A percentile compares a stretch with the other conserved stretches of the same genome.
These are phyloP conservation scores for Dictyostelium intermedium DNA, from an alignment of 78 protist species.

Conservation along the genomic window DNA sequence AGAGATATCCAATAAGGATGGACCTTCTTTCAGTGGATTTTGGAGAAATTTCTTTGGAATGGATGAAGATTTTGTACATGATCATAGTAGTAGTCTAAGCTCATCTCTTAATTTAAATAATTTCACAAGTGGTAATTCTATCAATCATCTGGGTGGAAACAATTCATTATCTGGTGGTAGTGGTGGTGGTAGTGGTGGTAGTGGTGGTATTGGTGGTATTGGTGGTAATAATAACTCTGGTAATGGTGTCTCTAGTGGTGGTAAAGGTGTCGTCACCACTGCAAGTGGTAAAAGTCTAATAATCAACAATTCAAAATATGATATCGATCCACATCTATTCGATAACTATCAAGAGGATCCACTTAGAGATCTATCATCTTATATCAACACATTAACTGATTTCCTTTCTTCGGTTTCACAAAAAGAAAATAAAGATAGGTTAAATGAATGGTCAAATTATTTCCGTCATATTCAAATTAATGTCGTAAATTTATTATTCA, in stretches of 20 bases:
- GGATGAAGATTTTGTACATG: background rate
- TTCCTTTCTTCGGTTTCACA: conserved; percentile 18
- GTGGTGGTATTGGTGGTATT: background rate
- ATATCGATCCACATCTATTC: background rate
- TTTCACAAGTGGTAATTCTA: background rate
- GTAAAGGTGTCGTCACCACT: background rate
- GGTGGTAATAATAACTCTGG: background rate
- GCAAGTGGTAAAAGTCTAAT: background rate
- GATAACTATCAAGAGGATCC: conserved; percentile 67
- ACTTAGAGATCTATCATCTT: background rate
- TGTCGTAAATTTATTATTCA: conserved; percentile 12
- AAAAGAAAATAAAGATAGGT: conserved; percentile 50
- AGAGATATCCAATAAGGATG: conserved; percentile 9
- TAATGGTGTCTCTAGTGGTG: background rate
- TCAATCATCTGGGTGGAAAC: background rate
- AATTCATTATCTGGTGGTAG: background rate
- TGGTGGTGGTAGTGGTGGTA: background rate
- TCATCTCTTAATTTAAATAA: background rate
- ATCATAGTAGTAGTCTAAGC: background rate
- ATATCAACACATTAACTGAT: background rate
- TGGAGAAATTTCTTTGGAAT: conserved; percentile 21
- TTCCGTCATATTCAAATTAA: conserved; percentile 48
- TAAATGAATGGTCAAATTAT: conserved; percentile 48
- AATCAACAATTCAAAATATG: background rate
- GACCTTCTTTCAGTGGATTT: conserved; percentile 36